Percentiles rank a stretch among this genome's conserved stretches.
Evolutionary conservation across 345 rosid genomes (phyloP).

Genomic region (Brassica juncea): DNA sequence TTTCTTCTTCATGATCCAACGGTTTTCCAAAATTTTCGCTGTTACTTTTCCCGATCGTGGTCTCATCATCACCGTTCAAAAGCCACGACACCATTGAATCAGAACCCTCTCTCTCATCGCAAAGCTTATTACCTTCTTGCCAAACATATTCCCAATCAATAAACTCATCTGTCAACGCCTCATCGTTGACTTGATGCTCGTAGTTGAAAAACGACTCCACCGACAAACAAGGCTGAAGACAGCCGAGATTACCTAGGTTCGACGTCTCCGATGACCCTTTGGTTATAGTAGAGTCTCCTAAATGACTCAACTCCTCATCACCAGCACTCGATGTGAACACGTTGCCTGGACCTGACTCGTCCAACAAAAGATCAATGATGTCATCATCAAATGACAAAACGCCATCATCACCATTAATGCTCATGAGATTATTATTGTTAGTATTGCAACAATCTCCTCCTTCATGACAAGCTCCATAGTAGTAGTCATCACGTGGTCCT

Average conservation of each 20-base stretch:
- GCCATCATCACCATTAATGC: constrained; percentile 25
- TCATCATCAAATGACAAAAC: constrained; percentile 37
- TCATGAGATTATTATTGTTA: constrained; percentile 9
- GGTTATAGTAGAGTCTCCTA: constrained; percentile 9
- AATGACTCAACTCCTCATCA: constrained; percentile 7
- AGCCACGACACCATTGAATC: constrained; percentile 37
- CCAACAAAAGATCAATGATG: constrained; percentile 33
- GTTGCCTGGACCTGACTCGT: constrained; percentile 27
- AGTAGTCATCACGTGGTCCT: constrained; percentile 14
- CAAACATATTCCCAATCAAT: constrained; percentile 46
- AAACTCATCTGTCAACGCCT: constrained; percentile 16
- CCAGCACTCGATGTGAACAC: constrained; percentile 22
- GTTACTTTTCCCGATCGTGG: constrained; percentile 19
- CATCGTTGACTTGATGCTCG: constrained; percentile 17
- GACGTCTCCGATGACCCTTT: constrained; percentile 7
- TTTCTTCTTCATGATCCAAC: constrained; percentile 33
- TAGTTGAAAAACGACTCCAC: constrained; percentile 25
- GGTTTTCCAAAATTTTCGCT: constrained; percentile 18
- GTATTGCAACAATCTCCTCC: background rate
- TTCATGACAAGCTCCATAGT: background rate
- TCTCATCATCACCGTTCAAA: constrained; percentile 40
- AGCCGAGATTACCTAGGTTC: constrained; percentile 11
- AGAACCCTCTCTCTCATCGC: constrained; percentile 27
- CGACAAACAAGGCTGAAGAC: constrained; percentile 26
- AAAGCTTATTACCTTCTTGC: constrained; percentile 29